These are phyloP conservation scores for Salix koriyanagi DNA, from an alignment of 345 rosid species.

Conservation along the genomic window DNA sequence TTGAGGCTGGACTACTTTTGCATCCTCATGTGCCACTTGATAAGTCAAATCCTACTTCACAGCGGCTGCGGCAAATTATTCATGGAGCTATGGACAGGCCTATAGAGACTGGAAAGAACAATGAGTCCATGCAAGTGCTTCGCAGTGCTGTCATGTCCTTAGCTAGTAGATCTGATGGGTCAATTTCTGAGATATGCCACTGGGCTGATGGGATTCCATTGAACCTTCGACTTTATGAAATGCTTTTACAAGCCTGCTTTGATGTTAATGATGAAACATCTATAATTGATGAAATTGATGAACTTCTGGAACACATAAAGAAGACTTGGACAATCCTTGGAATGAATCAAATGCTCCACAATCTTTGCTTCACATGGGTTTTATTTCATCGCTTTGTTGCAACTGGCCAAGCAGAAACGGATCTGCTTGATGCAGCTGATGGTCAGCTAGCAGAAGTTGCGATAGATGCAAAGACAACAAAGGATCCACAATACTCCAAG, in stretches of 20 bases:
- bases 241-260: constrained; percentile 84
- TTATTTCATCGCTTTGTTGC: constrained; percentile 77
- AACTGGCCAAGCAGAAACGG: constrained; percentile 73
- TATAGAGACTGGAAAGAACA: constrained; percentile 86
- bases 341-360: constrained; percentile 77
- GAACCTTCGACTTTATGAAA: constrained; percentile 77
- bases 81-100: constrained; percentile 67
- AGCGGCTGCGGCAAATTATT: constrained; percentile 67
- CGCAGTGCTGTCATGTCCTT: constrained; percentile 79
- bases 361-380: constrained; percentile 90
- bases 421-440: constrained; percentile 73
- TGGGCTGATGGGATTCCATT: constrained; percentile 98
- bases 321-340: constrained; percentile 95
- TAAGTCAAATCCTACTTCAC: constrained; percentile 56
- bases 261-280: constrained; percentile 65
- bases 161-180: constrained; percentile 81
- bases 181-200: constrained; percentile 67
- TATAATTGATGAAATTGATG: constrained; percentile 82
- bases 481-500: constrained; percentile 80
- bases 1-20: constrained; percentile 80
- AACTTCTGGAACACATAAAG: constrained; percentile 93
- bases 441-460: constrained; percentile 80
- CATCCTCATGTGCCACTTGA: constrained; percentile 85
- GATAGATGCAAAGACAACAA: constrained; percentile 83
- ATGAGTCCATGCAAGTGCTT: constrained; percentile 90